A percentile compares a stretch with the other conserved stretches of the same genome.
Conservation (phyloP, 2,329 filamentous ascomycete genomes). For the Blastomyces percursus region DNA sequence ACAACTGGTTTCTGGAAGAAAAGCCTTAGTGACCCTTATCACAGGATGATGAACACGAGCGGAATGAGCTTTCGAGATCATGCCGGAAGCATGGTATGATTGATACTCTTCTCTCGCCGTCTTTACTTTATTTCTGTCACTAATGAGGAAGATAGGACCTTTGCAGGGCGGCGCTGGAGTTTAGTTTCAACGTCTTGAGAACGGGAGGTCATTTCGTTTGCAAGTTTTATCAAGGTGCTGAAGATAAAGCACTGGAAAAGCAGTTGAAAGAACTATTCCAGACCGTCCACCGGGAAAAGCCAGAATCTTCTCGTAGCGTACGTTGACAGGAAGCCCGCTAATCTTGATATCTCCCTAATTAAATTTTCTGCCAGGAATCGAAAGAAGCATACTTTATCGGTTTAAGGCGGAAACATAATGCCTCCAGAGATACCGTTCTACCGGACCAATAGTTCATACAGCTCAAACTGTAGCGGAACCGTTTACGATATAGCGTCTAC, state of each 20-base stretch:
- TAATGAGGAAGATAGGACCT: slow-evolving; percentile 55
- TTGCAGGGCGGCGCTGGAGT: slow-evolving; percentile 71
- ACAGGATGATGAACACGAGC: slow-evolving; percentile 99
- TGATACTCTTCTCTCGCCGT: slow-evolving; percentile 7
- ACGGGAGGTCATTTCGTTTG: slow-evolving; percentile 83
- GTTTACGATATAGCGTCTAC: background rate
- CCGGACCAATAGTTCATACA: slow-evolving; percentile 5
- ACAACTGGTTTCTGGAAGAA: slow-evolving; percentile 67
- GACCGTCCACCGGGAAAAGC: slow-evolving; percentile 78
- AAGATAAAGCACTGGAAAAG: slow-evolving; percentile 70
- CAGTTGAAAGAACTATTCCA: slow-evolving; percentile 65
- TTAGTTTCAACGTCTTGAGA: slow-evolving; percentile 73
- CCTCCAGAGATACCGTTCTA: slow-evolving; percentile 38
- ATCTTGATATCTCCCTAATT: slow-evolving; percentile 2
- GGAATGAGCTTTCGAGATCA: slow-evolving; percentile 80
- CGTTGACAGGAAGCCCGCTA: slow-evolving; percentile 23
- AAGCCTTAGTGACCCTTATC: slow-evolving; percentile 89
- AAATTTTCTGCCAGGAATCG: slow-evolving; percentile 50
- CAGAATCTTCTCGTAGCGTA: slow-evolving; percentile 78
- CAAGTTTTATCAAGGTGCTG: slow-evolving; percentile 90
- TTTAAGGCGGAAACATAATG: slow-evolving; percentile 52
- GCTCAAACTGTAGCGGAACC: background rate
- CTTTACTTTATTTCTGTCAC: slow-evolving; percentile 1
- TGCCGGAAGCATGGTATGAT: slow-evolving; percentile 78
- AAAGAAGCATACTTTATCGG: slow-evolving; percentile 82